phyloP scores from a whole-genome alignment of 1,284 basidiomycete species.

The Marasmius oreades region DNA sequence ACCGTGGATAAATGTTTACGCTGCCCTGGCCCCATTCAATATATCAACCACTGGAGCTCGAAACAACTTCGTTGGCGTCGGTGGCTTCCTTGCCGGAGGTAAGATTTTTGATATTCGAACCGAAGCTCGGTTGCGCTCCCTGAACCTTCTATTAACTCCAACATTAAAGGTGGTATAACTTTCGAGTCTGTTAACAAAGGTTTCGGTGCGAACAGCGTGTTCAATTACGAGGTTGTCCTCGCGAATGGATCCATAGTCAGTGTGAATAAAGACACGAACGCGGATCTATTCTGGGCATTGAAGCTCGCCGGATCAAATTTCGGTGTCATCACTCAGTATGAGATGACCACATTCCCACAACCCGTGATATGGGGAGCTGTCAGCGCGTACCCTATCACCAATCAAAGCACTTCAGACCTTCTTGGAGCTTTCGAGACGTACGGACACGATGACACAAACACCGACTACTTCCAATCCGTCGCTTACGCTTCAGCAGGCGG shows the following conservation, averaged over 20 bases:
- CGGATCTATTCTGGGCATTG: slow-evolving; percentile 14
- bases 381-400: background rate
- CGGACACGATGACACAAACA: no score
- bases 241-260: slow-evolving; percentile 10
- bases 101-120: no score
- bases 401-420: no score
- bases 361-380: background rate
- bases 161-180: slow-evolving; percentile 8
- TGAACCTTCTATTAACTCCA: background rate
- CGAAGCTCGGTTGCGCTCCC: background rate
- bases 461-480: no score
- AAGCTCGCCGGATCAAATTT: slow-evolving; percentile 14
- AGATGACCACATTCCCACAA: slow-evolving; percentile 2
- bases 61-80: background rate
- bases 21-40: background rate
- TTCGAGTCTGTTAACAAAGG: slow-evolving; percentile 6
- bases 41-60: background rate
- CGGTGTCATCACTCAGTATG: slow-evolving; percentile 14
- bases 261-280: slow-evolving; percentile 2
- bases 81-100: background rate
- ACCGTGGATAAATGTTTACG: background rate
- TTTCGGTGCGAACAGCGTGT: slow-evolving; percentile 6
- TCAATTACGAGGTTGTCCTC: slow-evolving; percentile 15
- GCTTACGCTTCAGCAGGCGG: no score
- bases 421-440: background rate